A percentile compares a stretch with the other conserved stretches of the same genome.
Evolutionary conservation across 306 rosid genomes (phyloP).

Genomic region (Cyamopsis tetragonoloba): DNA sequence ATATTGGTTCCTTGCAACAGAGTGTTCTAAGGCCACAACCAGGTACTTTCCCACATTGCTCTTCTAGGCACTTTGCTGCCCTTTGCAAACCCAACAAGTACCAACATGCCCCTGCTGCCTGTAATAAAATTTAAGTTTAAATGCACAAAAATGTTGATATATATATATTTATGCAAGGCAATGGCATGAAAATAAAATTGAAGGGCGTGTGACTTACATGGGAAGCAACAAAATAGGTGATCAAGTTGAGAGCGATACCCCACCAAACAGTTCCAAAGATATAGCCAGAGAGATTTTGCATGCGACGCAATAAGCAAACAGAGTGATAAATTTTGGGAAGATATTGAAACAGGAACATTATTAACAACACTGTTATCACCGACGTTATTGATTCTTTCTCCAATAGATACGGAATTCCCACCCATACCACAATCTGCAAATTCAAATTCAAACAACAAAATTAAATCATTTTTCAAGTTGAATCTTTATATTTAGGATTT

Average conservation of each 20-base stretch:
- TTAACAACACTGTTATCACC: conserved; percentile 75
- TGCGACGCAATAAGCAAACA: conserved; percentile 69
- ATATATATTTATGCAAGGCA: too few species aligned
- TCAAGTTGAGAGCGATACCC: conserved; percentile 92
- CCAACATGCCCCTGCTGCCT: conserved; percentile 99
- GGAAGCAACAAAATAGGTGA: conserved; percentile 91
- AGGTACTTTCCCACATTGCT: conserved; percentile 47
- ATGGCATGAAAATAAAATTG: not conserved
- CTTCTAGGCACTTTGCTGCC: conserved; percentile 62
- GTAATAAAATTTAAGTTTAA: too few species aligned
- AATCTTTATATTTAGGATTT: too few species aligned
- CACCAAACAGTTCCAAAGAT: conserved; percentile 94
- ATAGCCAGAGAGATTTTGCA: conserved; percentile 77
- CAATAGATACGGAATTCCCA: conserved; percentile 58
- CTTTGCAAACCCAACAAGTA: conserved; percentile 86
- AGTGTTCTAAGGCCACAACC: conserved; percentile 51
- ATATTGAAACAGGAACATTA: conserved; percentile 72
- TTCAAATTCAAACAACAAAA: not conserved
- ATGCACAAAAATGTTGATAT: not conserved
- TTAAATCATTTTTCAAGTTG: not conserved
- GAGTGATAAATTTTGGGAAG: conserved; percentile 90
- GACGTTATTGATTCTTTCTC: conserved; percentile 55
- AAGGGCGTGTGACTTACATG: conserved; percentile 53
- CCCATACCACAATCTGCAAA: conserved; percentile 76
- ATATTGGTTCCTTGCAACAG: conserved; percentile 62